Conservation (phyloP, 192 early-diverging fungal genomes). For the Physocladia obscura region DNA sequence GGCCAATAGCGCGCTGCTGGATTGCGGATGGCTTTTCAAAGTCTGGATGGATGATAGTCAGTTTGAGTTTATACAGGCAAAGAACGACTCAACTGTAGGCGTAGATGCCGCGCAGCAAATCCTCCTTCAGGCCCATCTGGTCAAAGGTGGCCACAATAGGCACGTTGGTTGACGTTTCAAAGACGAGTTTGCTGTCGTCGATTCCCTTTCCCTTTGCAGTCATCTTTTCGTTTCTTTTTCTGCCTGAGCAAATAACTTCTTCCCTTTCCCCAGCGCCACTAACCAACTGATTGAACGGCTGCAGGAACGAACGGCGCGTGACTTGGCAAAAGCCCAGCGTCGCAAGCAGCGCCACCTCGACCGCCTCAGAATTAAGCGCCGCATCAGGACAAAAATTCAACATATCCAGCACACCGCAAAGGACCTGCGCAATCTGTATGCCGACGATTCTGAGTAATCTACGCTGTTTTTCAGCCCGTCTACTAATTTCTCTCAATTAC, state of each 20-base stretch:
- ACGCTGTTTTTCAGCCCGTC: neutral
- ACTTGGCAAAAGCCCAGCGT: constrained; percentile 68
- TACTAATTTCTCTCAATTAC: neutral
- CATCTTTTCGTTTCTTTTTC: too few species aligned
- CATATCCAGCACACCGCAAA: constrained; percentile 68
- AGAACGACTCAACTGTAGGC: constrained; percentile 84
- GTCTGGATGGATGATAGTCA: constrained; percentile 88
- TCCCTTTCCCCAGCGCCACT: constrained; percentile 70
- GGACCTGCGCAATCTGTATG: constrained; percentile 63
- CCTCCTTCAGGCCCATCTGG: constrained; percentile 95
- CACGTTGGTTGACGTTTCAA: constrained; percentile 88
- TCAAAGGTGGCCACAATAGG: constrained; percentile 86
- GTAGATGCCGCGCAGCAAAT: constrained; percentile 94
- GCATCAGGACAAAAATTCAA: constrained; percentile 63
- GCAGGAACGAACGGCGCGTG: constrained; percentile 82
- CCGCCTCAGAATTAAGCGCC: constrained; percentile 76
- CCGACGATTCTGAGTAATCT: constrained; percentile 70
- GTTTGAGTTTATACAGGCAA: neutral
- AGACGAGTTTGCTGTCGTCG: constrained; percentile 39
- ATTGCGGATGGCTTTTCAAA: constrained; percentile 94
- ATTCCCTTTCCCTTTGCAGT: too few species aligned
- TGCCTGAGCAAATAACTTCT: too few species aligned
- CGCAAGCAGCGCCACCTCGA: constrained; percentile 67
- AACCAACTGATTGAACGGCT: constrained; percentile 92
- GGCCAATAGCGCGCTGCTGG: constrained; percentile 93